These are phyloP conservation scores for Amaranthus cruentus DNA, from an alignment of 148 eudicot genomes.

Conservation along the genomic window DNA sequence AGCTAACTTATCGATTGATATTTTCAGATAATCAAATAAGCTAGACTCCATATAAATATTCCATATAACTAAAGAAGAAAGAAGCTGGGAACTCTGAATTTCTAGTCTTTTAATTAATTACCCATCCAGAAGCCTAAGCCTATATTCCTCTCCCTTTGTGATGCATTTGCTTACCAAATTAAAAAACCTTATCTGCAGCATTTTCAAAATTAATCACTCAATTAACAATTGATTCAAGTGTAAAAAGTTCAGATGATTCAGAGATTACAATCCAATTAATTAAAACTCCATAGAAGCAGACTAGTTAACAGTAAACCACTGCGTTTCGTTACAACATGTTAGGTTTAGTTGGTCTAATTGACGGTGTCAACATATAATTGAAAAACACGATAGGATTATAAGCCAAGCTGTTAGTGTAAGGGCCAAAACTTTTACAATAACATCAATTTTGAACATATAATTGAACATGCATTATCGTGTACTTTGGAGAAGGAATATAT, in stretches of 20 bases:
- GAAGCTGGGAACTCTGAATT: constrained; percentile 7
- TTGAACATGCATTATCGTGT: no score
- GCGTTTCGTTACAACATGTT: neutral
- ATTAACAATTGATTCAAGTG: neutral
- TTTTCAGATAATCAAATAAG: no score
- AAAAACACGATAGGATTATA: no score
- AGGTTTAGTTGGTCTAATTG: no score
- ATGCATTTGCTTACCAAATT: neutral
- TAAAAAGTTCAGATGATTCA: constrained; percentile 13
- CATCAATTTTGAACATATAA: no score
- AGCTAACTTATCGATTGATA: no score
- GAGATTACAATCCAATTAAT: constrained; percentile 5
- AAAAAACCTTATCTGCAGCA: constrained; percentile 15
- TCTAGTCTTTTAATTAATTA: neutral
- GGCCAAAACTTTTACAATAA: no score
- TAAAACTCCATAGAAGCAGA: neutral
- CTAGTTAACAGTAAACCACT: no score
- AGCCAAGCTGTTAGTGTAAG: no score
- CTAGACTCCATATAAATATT: neutral
- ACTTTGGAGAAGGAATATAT: no score
- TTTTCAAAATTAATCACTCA: neutral
- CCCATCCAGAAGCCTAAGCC: constrained; percentile 4
- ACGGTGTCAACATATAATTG: no score
- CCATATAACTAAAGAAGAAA: constrained; percentile 12
- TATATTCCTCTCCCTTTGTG: constrained; percentile 1